A percentile compares a stretch with the other conserved stretches of the same genome.
These are phyloP conservation scores for Barnettozyma pratensis DNA, from an alignment of 805 yeast species.

Conservation along the genomic window DNA sequence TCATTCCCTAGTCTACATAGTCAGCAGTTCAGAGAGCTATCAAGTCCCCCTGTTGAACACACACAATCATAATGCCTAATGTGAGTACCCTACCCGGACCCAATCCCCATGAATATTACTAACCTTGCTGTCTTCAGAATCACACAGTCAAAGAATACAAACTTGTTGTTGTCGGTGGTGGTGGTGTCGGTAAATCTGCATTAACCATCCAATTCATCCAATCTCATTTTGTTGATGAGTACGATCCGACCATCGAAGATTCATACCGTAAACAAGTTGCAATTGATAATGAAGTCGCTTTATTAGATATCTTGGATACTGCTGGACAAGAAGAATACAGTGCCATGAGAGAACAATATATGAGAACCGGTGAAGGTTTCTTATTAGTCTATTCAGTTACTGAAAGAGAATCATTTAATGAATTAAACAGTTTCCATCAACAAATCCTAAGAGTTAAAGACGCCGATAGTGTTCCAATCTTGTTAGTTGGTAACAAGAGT, in stretches of 20 bases:
- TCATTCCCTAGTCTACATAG: too few relatives aligned
- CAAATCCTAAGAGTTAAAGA: conserved; percentile 79
- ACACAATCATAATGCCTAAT: background rate
- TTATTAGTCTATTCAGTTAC: conserved; percentile 85
- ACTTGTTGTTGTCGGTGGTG: conserved; percentile 96
- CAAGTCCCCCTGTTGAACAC: background rate
- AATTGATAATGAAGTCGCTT: conserved; percentile 71
- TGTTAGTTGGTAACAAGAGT: conserved; percentile 74
- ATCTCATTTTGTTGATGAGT: conserved; percentile 93
- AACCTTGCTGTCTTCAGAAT: conserved; percentile 8
- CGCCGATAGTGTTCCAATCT: conserved; percentile 66
- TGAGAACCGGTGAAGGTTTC: conserved; percentile 95
- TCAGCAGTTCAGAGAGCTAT: background rate
- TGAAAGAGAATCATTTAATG: conserved; percentile 79
- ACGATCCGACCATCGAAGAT: conserved; percentile 97
- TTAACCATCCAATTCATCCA: conserved; percentile 92
- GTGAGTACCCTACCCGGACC: background rate
- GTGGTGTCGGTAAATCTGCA: conserved; percentile 98
- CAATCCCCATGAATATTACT: background rate
- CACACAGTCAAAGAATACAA: conserved; percentile 68
- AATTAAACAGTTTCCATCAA: conserved; percentile 72
- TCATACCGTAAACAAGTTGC: conserved; percentile 84
- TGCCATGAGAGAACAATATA: conserved; percentile 90
- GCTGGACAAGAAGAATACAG: conserved; percentile 98
- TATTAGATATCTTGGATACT: conserved; percentile 88